phyloP scores from a whole-genome alignment of 805 yeast species.

The Kodamaea sagamina region DNA sequence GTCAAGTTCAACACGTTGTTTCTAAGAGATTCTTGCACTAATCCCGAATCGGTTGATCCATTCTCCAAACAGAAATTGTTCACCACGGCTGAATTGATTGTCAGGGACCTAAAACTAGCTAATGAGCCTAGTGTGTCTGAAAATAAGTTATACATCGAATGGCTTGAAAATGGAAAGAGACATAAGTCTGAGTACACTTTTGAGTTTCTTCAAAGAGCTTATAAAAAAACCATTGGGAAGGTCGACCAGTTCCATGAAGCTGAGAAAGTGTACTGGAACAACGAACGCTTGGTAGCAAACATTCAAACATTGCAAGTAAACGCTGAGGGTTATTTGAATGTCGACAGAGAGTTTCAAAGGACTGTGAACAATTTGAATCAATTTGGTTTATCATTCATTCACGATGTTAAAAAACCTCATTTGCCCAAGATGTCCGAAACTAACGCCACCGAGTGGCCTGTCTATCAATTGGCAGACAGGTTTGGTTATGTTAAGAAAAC shows the following conservation, averaged over 20 bases:
- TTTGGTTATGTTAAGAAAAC: constrained; percentile 72
- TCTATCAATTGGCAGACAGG: constrained; percentile 42
- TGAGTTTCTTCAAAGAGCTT: constrained; percentile 48
- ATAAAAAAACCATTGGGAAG: constrained; percentile 33
- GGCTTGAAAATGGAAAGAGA: constrained; percentile 31
- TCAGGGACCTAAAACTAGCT: constrained; percentile 14
- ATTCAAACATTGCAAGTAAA: constrained; percentile 24
- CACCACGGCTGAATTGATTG: constrained; percentile 50
- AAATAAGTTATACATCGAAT: constrained; percentile 41
- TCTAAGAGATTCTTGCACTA: constrained; percentile 63
- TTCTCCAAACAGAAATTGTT: constrained; percentile 61
- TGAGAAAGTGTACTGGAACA: constrained; percentile 44
- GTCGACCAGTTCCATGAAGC: constrained; percentile 39
- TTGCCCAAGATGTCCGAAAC: constrained; percentile 37
- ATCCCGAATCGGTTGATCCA: constrained; percentile 52
- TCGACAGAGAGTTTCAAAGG: constrained; percentile 33
- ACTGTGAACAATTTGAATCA: constrained; percentile 50
- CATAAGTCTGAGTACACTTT: constrained; percentile 43
- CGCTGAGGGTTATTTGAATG: constrained; percentile 40
- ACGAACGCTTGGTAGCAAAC: constrained; percentile 25
- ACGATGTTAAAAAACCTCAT: constrained; percentile 50
- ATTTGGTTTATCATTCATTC: constrained; percentile 58
- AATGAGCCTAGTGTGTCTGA: constrained; percentile 33
- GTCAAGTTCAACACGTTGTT: constrained; percentile 53
- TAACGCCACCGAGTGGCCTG: constrained; percentile 45